A percentile compares a stretch with the other conserved stretches of the same genome.
phyloP scores from a whole-genome alignment of 345 rosid genomes.

The Gossypium bickii region DNA sequence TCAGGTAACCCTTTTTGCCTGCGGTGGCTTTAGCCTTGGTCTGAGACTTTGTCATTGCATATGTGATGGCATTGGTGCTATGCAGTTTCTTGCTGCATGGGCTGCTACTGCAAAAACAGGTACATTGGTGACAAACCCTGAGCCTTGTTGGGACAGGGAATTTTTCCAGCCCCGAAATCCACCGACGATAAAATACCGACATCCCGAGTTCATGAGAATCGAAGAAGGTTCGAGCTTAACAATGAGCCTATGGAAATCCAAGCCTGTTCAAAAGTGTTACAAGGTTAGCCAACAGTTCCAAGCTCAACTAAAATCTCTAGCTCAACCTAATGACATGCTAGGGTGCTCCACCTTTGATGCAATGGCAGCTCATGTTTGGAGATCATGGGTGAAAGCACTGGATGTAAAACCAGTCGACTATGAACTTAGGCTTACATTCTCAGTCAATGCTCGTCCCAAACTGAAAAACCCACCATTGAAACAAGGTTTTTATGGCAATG shows the following conservation, averaged over 20 bases:
- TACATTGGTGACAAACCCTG: conserved; percentile 41
- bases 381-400: conserved; percentile 88
- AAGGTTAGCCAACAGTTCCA: conserved; percentile 65
- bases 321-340: conserved; percentile 38
- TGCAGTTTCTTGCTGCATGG: conserved; percentile 85
- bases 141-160: conserved; percentile 77
- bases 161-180: conserved; percentile 65
- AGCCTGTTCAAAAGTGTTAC: conserved; percentile 73
- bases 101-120: conserved; percentile 65
- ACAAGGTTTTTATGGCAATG: conserved; percentile 79
- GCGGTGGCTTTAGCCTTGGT: conserved; percentile 86
- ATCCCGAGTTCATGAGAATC: conserved; percentile 58
- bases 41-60: conserved; percentile 86
- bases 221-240: conserved; percentile 74
- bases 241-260: conserved; percentile 53
- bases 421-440: conserved; percentile 75
- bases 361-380: conserved; percentile 88
- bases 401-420: conserved; percentile 65
- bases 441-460: conserved; percentile 71
- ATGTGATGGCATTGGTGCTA: conserved; percentile 88
- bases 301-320: conserved; percentile 47
- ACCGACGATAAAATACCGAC: conserved; percentile 53
- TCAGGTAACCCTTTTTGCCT: conserved; percentile 69
- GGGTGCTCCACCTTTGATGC: conserved; percentile 74
- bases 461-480: conserved; percentile 50